phyloP scores from a whole-genome alignment of 257 asterid species.

The Galeopsis tetrahit region DNA sequence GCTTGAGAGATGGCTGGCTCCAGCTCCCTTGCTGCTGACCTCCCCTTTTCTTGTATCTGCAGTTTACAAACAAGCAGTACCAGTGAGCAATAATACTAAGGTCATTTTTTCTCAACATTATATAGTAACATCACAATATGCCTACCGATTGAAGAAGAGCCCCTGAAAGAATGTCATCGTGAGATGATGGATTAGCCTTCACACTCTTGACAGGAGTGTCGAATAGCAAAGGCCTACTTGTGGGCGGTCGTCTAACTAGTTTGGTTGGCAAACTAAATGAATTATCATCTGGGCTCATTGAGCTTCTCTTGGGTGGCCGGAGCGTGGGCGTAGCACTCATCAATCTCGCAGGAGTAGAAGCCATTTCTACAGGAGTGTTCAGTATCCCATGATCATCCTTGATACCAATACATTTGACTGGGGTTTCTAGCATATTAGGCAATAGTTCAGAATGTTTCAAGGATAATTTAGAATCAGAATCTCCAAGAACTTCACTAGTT shows the following conservation, averaged over 20 bases:
- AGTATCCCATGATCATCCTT: constrained; percentile 32
- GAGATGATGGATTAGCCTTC: constrained; percentile 34
- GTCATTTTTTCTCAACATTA: background rate
- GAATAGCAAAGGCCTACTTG: constrained; percentile 68
- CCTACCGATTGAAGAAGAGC: constrained; percentile 74
- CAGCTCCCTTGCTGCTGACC: constrained; percentile 51
- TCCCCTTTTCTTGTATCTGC: constrained; percentile 79
- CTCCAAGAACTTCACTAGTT: constrained; percentile 14
- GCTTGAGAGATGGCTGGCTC: constrained; percentile 93
- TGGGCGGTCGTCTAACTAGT: constrained; percentile 67
- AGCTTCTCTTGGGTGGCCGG: constrained; percentile 64
- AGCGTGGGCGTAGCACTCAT: constrained; percentile 70
- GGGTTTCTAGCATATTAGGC: constrained; percentile 52
- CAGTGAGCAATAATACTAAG: background rate
- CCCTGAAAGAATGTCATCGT: constrained; percentile 57
- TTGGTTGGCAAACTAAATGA: constrained; percentile 50
- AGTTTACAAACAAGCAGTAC: constrained; percentile 11
- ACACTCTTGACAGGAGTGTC: constrained; percentile 72
- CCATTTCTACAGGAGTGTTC: constrained; percentile 54
- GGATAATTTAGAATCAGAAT: constrained; percentile 25
- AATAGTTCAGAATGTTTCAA: constrained; percentile 10
- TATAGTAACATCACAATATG: background rate
- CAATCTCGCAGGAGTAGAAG: constrained; percentile 62
- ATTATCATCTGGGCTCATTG: constrained; percentile 72
- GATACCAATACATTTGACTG: constrained; percentile 45